Base-by-base conservation (phyloP, 2,329 filamentous ascomycete species). In the Aureobasidium subglaciale region DNA sequence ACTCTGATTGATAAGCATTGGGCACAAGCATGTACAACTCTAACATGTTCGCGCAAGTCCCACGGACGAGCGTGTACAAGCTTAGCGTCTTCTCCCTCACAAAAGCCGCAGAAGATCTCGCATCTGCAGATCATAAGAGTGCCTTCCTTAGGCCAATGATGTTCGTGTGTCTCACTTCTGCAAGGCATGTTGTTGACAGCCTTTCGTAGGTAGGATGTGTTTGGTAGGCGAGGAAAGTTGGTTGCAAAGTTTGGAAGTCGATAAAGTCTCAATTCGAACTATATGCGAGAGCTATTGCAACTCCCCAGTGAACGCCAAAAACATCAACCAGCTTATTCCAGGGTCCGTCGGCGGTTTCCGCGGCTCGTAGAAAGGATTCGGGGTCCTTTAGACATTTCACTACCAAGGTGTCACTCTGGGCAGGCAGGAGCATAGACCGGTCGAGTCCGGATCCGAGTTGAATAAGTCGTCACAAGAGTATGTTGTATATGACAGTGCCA, bases 101-200 rank as follows among this genome's bases (percentile, higher is more conserved):
- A 50, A 16, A 29, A 50, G 2, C 46, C 46, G 24, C 46, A 50
- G 24, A 50, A 50, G 46, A 37, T 27, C 24, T 50, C 46, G 24
- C 46, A 50, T 27, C 13, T 50, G 22, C 9, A 29, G 34, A 50
- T 37, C 8, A 11, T n/a, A 3, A 50, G 46, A 7, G 5, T 27
- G 29, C 46, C 46, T 27, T 20, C 29, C 9, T 27, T 18, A 3
- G 34, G 46, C 46, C 46, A 50, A 3, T 27, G 8, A 35, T 50
- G 46, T n/a, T 50, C 16, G 34, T 50, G 46, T 3, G 20, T 38
- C 13, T 38, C 24, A n/a, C 38, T 34, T 16, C 32, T 37, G 11
- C 46, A 50, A 38, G 46, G 46, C 46, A 50, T 50, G 10, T 18
- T 38, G 34, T 29, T 15, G 20, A 10, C 18, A 9, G 34, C 2